A percentile compares a stretch with the other conserved stretches of the same genome.
Evolutionary conservation across 192 early-diverging fungal genomes (phyloP).

Genomic region (Coemansia sp.): DNA sequence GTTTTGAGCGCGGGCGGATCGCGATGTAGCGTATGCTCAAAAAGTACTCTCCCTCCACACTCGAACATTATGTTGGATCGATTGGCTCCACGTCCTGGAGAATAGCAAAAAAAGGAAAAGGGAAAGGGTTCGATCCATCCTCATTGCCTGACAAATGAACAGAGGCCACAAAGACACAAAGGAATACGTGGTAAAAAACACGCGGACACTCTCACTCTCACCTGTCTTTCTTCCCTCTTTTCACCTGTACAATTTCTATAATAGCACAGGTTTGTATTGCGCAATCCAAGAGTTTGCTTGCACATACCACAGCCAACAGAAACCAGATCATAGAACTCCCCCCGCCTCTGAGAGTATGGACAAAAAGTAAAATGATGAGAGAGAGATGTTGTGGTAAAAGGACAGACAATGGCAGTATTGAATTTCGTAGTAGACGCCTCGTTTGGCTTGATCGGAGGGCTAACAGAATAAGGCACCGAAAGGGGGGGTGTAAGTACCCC

Average conservation of each 20-base stretch:
- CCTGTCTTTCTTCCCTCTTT: neutral
- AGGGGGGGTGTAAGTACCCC: conserved; percentile 1
- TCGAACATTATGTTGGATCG: neutral
- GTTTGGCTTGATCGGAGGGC: conserved; percentile 12
- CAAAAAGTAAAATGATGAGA: neutral
- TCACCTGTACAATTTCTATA: neutral
- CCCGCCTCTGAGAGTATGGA: too few species aligned
- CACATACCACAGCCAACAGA: neutral
- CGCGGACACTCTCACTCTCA: neutral
- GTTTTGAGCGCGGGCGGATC: neutral
- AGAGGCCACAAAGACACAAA: neutral
- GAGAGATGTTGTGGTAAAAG: neutral
- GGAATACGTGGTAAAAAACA: neutral
- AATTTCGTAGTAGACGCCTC: conserved; percentile 13
- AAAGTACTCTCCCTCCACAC: neutral
- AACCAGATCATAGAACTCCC: neutral
- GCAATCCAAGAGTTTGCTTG: neutral
- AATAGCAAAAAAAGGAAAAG: neutral
- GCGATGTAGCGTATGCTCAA: neutral
- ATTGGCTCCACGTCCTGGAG: neutral
- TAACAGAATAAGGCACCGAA: conserved; percentile 1
- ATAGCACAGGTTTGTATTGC: neutral
- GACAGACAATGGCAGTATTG: neutral
- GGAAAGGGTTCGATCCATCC: neutral
- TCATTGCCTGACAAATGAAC: neutral